Base-by-base conservation (phyloP, 169 alveolate genomes). In the Pseudocohnilembus persalinus region DNA sequence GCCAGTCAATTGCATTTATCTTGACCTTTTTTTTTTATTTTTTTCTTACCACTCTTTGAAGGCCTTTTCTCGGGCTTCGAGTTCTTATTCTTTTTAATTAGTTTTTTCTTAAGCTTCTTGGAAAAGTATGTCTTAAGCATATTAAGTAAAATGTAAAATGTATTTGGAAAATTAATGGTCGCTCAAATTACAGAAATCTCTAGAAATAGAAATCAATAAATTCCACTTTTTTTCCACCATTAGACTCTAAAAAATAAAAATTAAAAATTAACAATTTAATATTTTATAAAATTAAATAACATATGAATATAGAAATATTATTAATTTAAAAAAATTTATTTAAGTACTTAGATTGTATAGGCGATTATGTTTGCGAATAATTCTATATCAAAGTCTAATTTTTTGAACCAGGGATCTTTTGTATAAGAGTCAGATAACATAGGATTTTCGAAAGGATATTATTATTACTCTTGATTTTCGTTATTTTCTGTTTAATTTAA, bases 171-270 rank as follows among this genome's bases (percentile, higher is more conserved):
- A 91, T n/a, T 78, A 82, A 64, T 91, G 91, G 31, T 84, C 80
- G 0, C 89, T 82, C 15, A 88, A 85, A 63, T 87, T 83, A 76
- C 87, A 84, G 29, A 88, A 85, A 30, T 88, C 72, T 31, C 90
- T 87, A 25, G 91, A 78, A 0, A 92, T 82, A 25, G 90, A 84
- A 68, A 92, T 92, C 31, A 92, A 76, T 6, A 84, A 77, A 34
- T 92, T 91, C 96, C 96, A 92, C 78, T 92, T 90, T 82, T 92
- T 74, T 25, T 87, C 93, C 0, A 84, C 92, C 91, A 92, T 89
- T 34, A 92, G 73, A 30, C 88, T 83, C 78, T 92, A 74, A n/a
- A 88, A 73, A 0, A 85, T 74, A 79, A 32, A 90, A 16, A 85
- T 76, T 73, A 87, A 81, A 90, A 83, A 88, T 33, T 74, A 74